Evolutionary conservation across 306 rosid species (phyloP), one percentile per base, ranked within the genome.

Genomic region (Rosa chinensis): DNA sequence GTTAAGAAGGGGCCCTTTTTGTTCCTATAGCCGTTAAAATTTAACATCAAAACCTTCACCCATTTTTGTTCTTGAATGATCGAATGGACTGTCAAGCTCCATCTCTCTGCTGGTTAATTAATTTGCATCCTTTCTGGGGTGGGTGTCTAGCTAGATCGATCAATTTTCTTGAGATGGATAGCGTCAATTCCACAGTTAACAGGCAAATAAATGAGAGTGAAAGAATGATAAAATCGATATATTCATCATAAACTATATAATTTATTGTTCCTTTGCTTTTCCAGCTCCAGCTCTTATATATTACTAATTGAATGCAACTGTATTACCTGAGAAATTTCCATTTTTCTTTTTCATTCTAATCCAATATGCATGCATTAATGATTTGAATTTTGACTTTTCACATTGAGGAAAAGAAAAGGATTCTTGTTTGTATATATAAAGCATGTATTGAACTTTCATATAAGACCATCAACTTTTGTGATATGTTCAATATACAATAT

Each of bases 81-180:
- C 61, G 63, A 80, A 80, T 84, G 72, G 78, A 80, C 70, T 50
- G 85, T 87, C 88, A 80, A 66, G 83, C 76, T 83, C 83, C 77
- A 74, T 75, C 80, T 48, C 40, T 53, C 67, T 62, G 77, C 61
- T 66, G 71, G 71, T 39, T 40, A 4, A 18, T 39, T 40, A 4
- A 18, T 67, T 40, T 10, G 8, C 72, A 75, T 61, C 76, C 75
- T 32, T 67, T 74, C 61, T 67, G 48, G 55, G 35, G 69, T 16
- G 45, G 13, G 25, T 48, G 71, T 66, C 74, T 48, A 4, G 66
- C 66, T 66, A 28, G 11, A 58, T 61, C 47, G 39, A 69, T 70
- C 20, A 35, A 74, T 80, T 69, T 25, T 53, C 50, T 55, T 42
- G 39, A 68, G 76, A 11, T 32, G 18, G 42, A 63, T 67, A 59